Conservation (phyloP, 306 rosid genomes). For the Dicorynia guianensis region DNA sequence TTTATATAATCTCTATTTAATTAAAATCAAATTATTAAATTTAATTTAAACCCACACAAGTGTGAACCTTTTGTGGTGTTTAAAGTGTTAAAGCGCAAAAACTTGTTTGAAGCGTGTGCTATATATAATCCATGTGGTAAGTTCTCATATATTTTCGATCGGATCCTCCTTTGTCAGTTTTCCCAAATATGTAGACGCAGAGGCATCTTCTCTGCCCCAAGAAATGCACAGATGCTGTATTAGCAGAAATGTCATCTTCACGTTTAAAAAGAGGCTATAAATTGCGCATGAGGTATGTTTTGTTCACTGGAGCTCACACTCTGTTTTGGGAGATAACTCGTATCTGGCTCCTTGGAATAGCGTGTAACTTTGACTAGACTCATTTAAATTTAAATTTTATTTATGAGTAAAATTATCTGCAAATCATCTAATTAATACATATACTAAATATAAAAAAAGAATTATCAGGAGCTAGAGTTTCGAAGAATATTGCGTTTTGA, state of each 20-base stretch:
- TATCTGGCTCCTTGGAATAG: background rate
- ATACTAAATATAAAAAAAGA: no score
- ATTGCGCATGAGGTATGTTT: slow-evolving; percentile 34
- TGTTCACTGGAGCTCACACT: slow-evolving; percentile 13
- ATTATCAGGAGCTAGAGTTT: background rate
- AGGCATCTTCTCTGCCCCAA: slow-evolving; percentile 33
- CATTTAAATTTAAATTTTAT: no score
- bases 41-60: no score
- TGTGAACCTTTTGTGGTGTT: no score
- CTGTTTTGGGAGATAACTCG: slow-evolving; percentile 10
- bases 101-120: slow-evolving; percentile 37
- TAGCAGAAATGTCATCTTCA: slow-evolving; percentile 27
- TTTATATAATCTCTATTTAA: no score
- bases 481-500: slow-evolving; percentile 31
- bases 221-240: slow-evolving; percentile 3
- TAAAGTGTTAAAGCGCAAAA: background rate
- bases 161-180: slow-evolving; percentile 47
- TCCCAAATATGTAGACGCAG: slow-evolving; percentile 43
- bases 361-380: no score
- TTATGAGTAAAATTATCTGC: no score
- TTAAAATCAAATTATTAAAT: no score
- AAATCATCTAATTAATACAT: no score
- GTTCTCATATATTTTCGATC: slow-evolving; percentile 34
- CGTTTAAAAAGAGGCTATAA: slow-evolving; percentile 25
- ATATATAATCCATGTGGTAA: slow-evolving; percentile 31